Evolutionary conservation across 2,329 filamentous ascomycete genomes (phyloP).

Genomic region (Penicillium freii): DNA sequence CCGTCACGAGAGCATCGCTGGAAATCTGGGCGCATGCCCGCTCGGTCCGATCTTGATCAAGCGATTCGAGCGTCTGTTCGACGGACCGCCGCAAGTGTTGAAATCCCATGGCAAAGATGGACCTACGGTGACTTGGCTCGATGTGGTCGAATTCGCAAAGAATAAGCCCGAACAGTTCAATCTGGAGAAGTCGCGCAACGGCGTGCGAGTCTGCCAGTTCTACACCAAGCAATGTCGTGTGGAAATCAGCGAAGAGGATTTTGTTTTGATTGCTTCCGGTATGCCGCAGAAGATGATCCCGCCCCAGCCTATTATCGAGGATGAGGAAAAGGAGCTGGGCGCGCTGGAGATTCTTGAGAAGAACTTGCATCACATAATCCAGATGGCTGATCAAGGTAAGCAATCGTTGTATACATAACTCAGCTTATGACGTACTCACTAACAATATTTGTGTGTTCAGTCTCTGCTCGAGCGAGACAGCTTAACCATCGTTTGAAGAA

Average conservation of each 20-base stretch:
- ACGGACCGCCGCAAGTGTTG: conserved; percentile 69
- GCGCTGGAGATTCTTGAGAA: conserved; percentile 81
- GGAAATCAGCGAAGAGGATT: conserved; percentile 86
- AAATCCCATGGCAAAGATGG: conserved; percentile 62
- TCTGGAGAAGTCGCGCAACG: conserved; percentile 66
- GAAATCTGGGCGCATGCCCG: conserved; percentile 78
- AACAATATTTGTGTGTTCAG: conserved; percentile 34
- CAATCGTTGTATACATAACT: not conserved
- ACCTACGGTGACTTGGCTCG: conserved; percentile 72
- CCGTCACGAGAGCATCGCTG: conserved; percentile 81
- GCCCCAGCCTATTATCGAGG: conserved; percentile 76
- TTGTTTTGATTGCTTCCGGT: conserved; percentile 76
- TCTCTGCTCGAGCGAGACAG: conserved; percentile 69
- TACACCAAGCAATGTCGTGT: conserved; percentile 76
- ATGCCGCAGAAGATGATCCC: conserved; percentile 80
- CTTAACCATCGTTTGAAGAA: conserved; percentile 78
- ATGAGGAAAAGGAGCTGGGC: conserved; percentile 80
- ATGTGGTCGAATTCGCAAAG: conserved; percentile 80
- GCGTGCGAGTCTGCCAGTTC: conserved; percentile 74
- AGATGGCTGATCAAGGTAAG: conserved; percentile 72
- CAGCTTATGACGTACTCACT: not conserved
- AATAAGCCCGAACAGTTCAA: conserved; percentile 76
- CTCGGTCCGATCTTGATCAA: conserved; percentile 80
- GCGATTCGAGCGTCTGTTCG: conserved; percentile 81
- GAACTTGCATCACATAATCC: conserved; percentile 72